Conservation (phyloP, 2,329 filamentous ascomycete species). For the Simplicillium aogashimaense region DNA sequence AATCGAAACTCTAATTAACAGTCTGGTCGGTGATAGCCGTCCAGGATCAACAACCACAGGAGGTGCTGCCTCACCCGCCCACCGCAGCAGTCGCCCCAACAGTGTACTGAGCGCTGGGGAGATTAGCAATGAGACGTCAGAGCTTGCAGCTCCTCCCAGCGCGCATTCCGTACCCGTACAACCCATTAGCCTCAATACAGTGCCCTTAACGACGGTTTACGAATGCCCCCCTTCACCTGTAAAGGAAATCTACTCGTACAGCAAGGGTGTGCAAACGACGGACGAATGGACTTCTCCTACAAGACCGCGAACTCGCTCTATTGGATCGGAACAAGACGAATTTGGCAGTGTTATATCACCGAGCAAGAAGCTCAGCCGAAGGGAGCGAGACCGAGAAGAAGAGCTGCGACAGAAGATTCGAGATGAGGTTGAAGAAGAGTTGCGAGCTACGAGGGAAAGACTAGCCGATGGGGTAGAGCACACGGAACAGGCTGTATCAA, state of each 20-base stretch:
- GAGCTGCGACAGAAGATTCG: conserved; percentile 77
- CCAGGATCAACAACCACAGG: conserved; percentile 57
- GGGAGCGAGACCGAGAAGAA: conserved; percentile 76
- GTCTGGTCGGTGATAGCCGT: conserved; percentile 69
- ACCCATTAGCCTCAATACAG: conserved; percentile 64
- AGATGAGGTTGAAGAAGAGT: conserved; percentile 85
- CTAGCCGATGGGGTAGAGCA: conserved; percentile 32
- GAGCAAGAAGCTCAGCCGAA: conserved; percentile 67
- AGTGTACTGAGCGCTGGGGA: conserved; percentile 78
- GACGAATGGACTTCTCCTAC: conserved; percentile 57
- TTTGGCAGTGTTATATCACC: conserved; percentile 44
- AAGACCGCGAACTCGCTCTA: conserved; percentile 30
- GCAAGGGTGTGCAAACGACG: conserved; percentile 88
- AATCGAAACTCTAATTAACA: conserved; percentile 78
- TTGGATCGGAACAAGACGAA: conserved; percentile 51
- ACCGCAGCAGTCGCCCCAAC: conserved; percentile 67
- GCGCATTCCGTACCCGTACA: conserved; percentile 28
- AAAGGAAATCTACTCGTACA: conserved; percentile 88
- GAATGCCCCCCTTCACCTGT: conserved; percentile 69
- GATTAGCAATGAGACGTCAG: conserved; percentile 65
- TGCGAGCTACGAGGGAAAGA: conserved; percentile 60
- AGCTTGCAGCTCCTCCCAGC: conserved; percentile 39
- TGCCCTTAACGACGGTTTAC: conserved; percentile 65
- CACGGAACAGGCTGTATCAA: conserved; percentile 13
- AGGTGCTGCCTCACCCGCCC: conserved; percentile 54